phyloP scores from a whole-genome alignment of 2,329 filamentous ascomycete genomes.

The Aspergillus japonicus region DNA sequence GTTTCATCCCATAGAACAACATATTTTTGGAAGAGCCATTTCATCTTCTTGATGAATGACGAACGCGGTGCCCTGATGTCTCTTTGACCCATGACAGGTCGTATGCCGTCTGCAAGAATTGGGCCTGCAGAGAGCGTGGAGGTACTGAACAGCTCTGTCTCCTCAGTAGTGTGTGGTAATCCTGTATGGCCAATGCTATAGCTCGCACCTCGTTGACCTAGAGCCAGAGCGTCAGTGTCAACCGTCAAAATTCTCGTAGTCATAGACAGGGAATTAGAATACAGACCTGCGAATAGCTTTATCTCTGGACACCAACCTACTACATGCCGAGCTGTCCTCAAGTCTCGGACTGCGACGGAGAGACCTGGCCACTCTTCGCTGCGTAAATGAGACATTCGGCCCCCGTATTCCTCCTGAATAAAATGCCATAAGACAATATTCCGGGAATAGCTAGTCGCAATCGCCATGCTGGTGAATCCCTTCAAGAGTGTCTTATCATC shows the following conservation, averaged over 20 bases:
- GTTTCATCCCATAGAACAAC: conserved; percentile 24
- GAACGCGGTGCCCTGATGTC: conserved; percentile 1
- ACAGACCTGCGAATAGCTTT: conserved; percentile 1
- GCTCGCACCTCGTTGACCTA: neutral
- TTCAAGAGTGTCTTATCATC: conserved; percentile 1
- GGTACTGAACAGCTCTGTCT: neutral
- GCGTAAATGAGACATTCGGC: neutral
- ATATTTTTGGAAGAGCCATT: conserved; percentile 30
- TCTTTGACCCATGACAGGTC: neutral
- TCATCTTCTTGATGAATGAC: conserved; percentile 22
- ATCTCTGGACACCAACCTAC: conserved; percentile 8
- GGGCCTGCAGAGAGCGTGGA: neutral
- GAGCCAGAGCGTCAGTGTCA: neutral
- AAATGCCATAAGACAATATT: conserved; percentile 6
- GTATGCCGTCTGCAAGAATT: neutral
- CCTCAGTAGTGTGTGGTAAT: neutral
- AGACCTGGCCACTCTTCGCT: neutral
- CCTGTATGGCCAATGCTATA: neutral
- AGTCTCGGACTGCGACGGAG: neutral
- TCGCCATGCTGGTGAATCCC: conserved; percentile 3
- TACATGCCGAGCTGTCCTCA: conserved; percentile 5
- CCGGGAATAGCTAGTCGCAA: neutral
- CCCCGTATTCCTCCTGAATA: neutral
- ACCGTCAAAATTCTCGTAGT: neutral
- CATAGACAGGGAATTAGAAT: too few relatives aligned